Evolutionary conservation across 1,284 basidiomycete genomes (phyloP), one percentile per base, ranked within the genome.

Genomic region (Sutorius eximius): DNA sequence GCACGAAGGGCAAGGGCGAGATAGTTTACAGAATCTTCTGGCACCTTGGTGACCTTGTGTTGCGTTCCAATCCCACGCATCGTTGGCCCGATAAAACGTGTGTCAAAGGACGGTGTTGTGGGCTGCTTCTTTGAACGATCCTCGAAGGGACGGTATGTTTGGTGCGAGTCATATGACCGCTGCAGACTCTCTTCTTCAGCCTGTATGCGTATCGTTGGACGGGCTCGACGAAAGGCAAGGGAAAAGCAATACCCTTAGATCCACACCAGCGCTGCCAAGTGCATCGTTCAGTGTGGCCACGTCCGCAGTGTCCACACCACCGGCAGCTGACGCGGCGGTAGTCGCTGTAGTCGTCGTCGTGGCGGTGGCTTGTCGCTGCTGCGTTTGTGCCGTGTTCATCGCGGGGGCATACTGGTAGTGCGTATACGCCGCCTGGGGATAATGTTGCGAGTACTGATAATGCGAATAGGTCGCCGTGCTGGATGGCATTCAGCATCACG

Each of bases 181-280:
- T 90, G 87, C 2, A 91, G 72, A 5, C 81, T 79, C 66, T 91
- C 90, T 72, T 91, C 89, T 69, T 92, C 89, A 0, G 90, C 90
- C 89, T 91, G 55, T 41, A 41, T 1, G 30, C 13, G 33, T 27
- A 34, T 40, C 52, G 36, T 58, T 46, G 41, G 29, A 34, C 9
- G 27, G 5, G 15, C 32, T 32, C 10, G 8, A 8, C 8, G 45
- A 13, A 42, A 41, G 12, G 32, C 15, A 51, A 38, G 5, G 10
- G 33, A 24, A 37, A 30, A 36, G 22, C 72, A 78, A 59, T 63
- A 89, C 89, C 65, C 87, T 75, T 36, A 92, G 73, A 73, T 93
- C 90, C 8, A 93, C 87, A 15, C 90, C 90, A 13, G 89, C 89
- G 63, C 87, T 90, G 6, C 89, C 90, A 4, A 92, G 71, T 2